Conservation (phyloP, 148 eudicot genomes). For the Bassia scoparia region DNA sequence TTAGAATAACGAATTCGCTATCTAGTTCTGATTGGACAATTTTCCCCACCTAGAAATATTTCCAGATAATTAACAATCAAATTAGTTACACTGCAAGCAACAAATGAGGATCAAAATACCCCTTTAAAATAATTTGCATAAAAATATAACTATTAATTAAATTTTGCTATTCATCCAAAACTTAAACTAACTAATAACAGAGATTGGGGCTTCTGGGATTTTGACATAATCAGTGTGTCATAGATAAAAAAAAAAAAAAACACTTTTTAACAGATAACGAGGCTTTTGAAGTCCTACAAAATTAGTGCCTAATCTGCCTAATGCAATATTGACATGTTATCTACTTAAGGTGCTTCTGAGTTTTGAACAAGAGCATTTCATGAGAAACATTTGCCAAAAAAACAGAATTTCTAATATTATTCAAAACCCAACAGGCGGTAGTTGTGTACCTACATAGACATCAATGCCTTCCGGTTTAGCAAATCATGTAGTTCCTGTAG, state of each 20-base stretch:
- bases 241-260: not conserved
- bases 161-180: not conserved
- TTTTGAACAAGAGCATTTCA: too few relatives aligned
- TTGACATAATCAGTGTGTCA: not conserved
- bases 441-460: too few relatives aligned
- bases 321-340: not conserved
- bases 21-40: too few relatives aligned
- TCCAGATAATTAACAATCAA: not conserved
- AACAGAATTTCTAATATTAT: too few relatives aligned
- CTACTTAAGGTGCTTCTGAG: not conserved
- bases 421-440: too few relatives aligned
- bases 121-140: too few relatives aligned
- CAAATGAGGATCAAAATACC: too few relatives aligned
- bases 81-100: too few relatives aligned
- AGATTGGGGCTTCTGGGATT: not conserved
- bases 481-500: conserved; percentile 50
- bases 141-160: not conserved
- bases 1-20: too few relatives aligned
- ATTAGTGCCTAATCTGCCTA: not conserved
- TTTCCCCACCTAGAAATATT: too few relatives aligned
- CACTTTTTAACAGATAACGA: not conserved
- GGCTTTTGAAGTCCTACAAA: not conserved
- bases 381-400: too few relatives aligned
- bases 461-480: not conserved
- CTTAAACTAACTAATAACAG: not conserved